Evolutionary conservation across 495 filamentous ascomycete genomes (phyloP).

Genomic region (Penicillium herquei): DNA sequence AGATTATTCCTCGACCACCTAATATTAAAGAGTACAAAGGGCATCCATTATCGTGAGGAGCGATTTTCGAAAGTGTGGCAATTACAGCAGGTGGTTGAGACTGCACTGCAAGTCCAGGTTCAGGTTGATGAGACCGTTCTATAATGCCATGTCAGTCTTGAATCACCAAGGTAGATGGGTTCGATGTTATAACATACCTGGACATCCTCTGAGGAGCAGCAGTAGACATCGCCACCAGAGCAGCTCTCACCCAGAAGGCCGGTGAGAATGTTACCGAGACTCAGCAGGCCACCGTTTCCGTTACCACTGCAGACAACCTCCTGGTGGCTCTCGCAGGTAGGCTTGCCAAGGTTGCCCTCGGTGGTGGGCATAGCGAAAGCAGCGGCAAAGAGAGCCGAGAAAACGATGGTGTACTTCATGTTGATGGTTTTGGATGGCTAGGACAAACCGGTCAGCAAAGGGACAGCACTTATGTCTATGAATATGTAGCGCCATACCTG

Average conservation of each 20-base stretch:
- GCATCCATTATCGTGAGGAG: neutral
- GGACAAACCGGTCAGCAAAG: neutral
- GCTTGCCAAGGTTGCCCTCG: neutral
- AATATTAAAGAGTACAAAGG: no score
- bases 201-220: constrained; percentile 5
- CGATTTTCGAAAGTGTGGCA: neutral
- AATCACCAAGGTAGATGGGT: no score
- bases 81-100: constrained; percentile 10
- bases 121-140: constrained; percentile 12
- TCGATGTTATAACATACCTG: no score
- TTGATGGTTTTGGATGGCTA: neutral
- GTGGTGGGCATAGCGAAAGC: constrained; percentile 1
- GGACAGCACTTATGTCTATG: neutral
- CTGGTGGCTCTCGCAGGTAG: constrained; percentile 7
- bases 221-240: constrained; percentile 11
- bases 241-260: constrained; percentile 12
- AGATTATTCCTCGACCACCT: no score
- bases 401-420: constrained; percentile 8
- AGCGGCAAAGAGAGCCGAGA: constrained; percentile 8
- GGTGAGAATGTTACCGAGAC: constrained; percentile 6
- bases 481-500: neutral
- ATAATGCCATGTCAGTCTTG: neutral
- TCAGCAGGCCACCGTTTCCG: constrained; percentile 7
- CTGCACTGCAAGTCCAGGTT: constrained; percentile 9
- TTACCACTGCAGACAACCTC: constrained; percentile 6